A percentile compares a stretch with the other conserved stretches of the same genome.
Conservation (phyloP, 2,329 filamentous ascomycete species). For the Myriosclerotinia curreyana region DNA sequence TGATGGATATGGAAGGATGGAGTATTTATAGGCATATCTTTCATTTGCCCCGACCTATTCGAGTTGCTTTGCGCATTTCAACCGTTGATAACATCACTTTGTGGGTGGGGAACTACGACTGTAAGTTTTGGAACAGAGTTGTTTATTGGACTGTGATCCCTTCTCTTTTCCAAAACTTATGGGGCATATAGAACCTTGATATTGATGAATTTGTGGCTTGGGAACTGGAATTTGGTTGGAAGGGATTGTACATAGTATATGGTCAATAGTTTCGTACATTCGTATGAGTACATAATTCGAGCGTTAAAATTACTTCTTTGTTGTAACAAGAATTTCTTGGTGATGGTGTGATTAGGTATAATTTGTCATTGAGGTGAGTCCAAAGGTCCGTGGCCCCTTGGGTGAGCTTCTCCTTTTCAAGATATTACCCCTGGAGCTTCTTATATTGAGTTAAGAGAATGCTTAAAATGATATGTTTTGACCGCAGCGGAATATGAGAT, state of each 20-base stretch:
- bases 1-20: slow-evolving; percentile 1
- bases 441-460: not conserved
- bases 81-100: slow-evolving; percentile 12
- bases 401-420: not conserved
- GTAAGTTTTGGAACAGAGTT: slow-evolving; percentile 9
- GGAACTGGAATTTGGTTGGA: not conserved
- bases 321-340: not conserved
- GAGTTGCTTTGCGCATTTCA: not conserved
- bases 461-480: not conserved
- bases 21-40: not conserved
- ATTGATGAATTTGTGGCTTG: not conserved
- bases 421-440: not conserved
- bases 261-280: not conserved
- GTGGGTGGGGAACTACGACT: slow-evolving; percentile 15
- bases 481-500: not conserved
- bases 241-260: slow-evolving; percentile 6
- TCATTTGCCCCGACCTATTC: slow-evolving; percentile 3
- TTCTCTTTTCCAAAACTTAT: slow-evolving; percentile 11
- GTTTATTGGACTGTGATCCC: slow-evolving; percentile 12
- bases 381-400: not conserved
- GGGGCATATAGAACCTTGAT: slow-evolving; percentile 16
- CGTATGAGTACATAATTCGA: not conserved
- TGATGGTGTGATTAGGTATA: not conserved
- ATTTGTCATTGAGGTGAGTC: not conserved
- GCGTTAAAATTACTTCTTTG: not conserved